phyloP scores from a whole-genome alignment of 768 basidiomycete species.

The Lepiota venenata region DNA sequence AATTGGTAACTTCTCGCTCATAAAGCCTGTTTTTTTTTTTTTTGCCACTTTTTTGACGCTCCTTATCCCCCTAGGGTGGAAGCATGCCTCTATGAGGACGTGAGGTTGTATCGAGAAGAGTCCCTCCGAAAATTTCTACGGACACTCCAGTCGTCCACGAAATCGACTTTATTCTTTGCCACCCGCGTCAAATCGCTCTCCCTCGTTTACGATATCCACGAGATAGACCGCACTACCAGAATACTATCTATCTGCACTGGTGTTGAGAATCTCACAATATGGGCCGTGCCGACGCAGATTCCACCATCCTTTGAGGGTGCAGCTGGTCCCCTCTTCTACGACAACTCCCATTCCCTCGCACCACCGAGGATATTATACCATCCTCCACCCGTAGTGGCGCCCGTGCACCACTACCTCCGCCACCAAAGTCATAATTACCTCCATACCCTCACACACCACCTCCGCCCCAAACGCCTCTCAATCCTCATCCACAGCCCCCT shows the following conservation, averaged over 20 bases:
- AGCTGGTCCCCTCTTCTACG: neutral
- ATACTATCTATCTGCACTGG: constrained; percentile 33
- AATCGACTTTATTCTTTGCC: constrained; percentile 29
- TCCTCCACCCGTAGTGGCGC: neutral
- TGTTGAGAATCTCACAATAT: constrained; percentile 32
- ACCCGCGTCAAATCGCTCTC: constrained; percentile 32
- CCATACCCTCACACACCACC: constrained; percentile 17
- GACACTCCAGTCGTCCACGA: constrained; percentile 33
- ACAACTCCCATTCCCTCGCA: neutral
- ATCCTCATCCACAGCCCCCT: constrained; percentile 25
- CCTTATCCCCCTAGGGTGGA: constrained; percentile 29
- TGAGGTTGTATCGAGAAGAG: constrained; percentile 28
- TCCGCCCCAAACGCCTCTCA: constrained; percentile 29
- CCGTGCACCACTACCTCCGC: constrained; percentile 1
- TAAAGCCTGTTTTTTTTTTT: neutral
- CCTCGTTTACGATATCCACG: constrained; percentile 31
- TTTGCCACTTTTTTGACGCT: constrained; percentile 6
- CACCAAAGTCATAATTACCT: constrained; percentile 13
- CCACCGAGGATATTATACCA: neutral
- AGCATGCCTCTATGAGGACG: constrained; percentile 30
- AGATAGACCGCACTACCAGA: constrained; percentile 23
- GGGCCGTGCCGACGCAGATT: constrained; percentile 24
- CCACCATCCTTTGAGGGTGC: neutral
- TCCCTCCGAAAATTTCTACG: constrained; percentile 33
- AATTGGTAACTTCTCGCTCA: constrained; percentile 25